A percentile compares a stretch with the other conserved stretches of the same genome.
These are phyloP conservation scores for Vaccinium darrowii DNA, from an alignment of 148 eudicot genomes.

Conservation along the genomic window DNA sequence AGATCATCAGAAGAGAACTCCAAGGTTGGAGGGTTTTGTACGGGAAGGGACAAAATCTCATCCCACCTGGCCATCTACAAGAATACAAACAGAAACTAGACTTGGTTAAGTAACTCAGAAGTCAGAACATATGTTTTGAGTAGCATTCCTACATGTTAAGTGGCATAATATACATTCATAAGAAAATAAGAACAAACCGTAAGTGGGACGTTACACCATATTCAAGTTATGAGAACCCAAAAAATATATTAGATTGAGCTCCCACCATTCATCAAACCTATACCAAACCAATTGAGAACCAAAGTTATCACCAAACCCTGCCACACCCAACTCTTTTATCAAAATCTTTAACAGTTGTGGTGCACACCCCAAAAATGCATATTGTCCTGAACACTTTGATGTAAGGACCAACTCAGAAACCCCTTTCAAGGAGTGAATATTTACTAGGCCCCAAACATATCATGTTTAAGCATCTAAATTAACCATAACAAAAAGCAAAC, in stretches of 20 bases:
- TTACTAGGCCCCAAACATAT: neutral
- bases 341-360: neutral
- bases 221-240: neutral
- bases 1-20: slow-evolving; percentile 77
- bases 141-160: neutral
- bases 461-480: neutral
- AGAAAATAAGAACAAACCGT: neutral
- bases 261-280: neutral
- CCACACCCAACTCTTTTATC: slow-evolving; percentile 1
- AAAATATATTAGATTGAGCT: neutral
- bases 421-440: neutral
- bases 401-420: neutral
- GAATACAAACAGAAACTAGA: neutral
- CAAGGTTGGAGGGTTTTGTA: slow-evolving; percentile 79
- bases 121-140: neutral
- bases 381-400: neutral
- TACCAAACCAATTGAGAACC: neutral
- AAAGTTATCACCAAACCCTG: neutral
- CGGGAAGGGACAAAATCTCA: slow-evolving; percentile 89
- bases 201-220: neutral
- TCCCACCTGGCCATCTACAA: slow-evolving; percentile 97
- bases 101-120: neutral
- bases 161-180: neutral
- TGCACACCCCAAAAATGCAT: neutral
- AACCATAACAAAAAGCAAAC: neutral